A percentile compares a stretch with the other conserved stretches of the same genome.
phyloP scores from a whole-genome alignment of 805 yeast species.

The Candida peoriensis region DNA sequence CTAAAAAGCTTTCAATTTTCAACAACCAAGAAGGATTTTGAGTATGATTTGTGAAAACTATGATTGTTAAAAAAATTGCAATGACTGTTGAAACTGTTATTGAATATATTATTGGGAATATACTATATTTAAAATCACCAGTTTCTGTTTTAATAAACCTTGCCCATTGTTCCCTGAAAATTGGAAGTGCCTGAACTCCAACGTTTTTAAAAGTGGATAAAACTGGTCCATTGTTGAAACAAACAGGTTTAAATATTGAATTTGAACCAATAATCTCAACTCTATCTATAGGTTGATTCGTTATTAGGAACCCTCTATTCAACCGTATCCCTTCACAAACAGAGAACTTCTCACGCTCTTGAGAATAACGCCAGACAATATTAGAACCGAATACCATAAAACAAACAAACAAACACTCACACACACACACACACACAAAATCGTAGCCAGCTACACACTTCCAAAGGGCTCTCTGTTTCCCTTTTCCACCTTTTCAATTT shows the following conservation, averaged over 20 bases:
- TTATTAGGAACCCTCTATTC: slow-evolving; percentile 29
- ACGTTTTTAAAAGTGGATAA: slow-evolving; percentile 28
- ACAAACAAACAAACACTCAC: too few species aligned
- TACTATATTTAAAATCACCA: slow-evolving; percentile 48
- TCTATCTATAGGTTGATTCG: slow-evolving; percentile 11
- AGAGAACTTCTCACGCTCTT: slow-evolving; percentile 17
- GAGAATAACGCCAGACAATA: slow-evolving; percentile 31
- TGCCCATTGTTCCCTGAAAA: slow-evolving; percentile 45
- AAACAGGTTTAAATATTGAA: slow-evolving; percentile 27
- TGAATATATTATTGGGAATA: slow-evolving; percentile 59
- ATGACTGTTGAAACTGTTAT: slow-evolving; percentile 61
- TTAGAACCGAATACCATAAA: slow-evolving; percentile 22
- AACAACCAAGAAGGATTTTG: slow-evolving; percentile 54
- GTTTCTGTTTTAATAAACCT: slow-evolving; percentile 31
- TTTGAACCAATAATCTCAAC: slow-evolving; percentile 15
- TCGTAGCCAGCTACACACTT: too few species aligned
- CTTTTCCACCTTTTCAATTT: too few species aligned
- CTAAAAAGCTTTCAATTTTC: slow-evolving; percentile 43
- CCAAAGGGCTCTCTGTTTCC: too few species aligned
- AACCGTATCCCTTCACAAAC: slow-evolving; percentile 29
- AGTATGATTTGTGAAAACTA: slow-evolving; percentile 61
- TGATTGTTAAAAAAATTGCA: slow-evolving; percentile 55
- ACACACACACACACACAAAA: too few species aligned
- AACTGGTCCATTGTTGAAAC: slow-evolving; percentile 30
- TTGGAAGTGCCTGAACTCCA: slow-evolving; percentile 34